These are phyloP conservation scores for Thermomyces lanuginosus DNA, from an alignment of 2,329 filamentous ascomycete genomes.

Conservation along the genomic window DNA sequence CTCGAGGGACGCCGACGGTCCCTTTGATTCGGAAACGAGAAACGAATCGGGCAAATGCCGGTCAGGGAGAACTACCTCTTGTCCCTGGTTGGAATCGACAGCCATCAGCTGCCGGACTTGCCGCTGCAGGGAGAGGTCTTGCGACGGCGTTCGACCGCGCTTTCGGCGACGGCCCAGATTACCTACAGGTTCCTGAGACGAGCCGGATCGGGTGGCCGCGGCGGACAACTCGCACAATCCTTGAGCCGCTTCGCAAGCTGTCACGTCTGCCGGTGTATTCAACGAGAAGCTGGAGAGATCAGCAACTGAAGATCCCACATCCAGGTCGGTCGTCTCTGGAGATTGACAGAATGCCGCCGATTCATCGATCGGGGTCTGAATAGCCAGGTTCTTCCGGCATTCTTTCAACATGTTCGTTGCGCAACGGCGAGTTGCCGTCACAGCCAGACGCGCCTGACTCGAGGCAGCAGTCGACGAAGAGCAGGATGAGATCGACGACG, in stretches of 20 bases:
- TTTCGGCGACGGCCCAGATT: slow-evolving; percentile 18
- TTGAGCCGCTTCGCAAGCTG: slow-evolving; percentile 23
- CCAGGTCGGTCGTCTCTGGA: slow-evolving; percentile 17
- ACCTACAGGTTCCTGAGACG: slow-evolving; percentile 5
- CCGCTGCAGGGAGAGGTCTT: slow-evolving; percentile 22
- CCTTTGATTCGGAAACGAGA: slow-evolving; percentile 12
- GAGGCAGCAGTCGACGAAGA: slow-evolving; percentile 18
- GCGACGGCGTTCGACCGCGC: slow-evolving; percentile 24
- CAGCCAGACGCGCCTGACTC: slow-evolving; percentile 19
- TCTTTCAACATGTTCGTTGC: slow-evolving; percentile 24
- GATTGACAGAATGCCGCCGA: slow-evolving; percentile 20
- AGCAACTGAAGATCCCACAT: slow-evolving; percentile 12
- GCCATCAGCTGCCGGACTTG: slow-evolving; percentile 24
- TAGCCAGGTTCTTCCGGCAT: slow-evolving; percentile 18
- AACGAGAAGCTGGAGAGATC: slow-evolving; percentile 22
- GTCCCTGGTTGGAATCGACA: slow-evolving; percentile 10
- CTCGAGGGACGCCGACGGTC: slow-evolving; percentile 7
- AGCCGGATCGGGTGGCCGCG: slow-evolving; percentile 12
- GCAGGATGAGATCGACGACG: slow-evolving; percentile 30
- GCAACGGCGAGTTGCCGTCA: slow-evolving; percentile 25
- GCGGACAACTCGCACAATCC: slow-evolving; percentile 27
- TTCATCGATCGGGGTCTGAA: slow-evolving; percentile 25
- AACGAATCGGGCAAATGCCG: slow-evolving; percentile 17
- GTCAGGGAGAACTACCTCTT: slow-evolving; percentile 17
- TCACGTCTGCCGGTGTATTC: slow-evolving; percentile 15